Conservation (phyloP, 1,139 yeast species). For the Yamadazyma jaroonii region DNA sequence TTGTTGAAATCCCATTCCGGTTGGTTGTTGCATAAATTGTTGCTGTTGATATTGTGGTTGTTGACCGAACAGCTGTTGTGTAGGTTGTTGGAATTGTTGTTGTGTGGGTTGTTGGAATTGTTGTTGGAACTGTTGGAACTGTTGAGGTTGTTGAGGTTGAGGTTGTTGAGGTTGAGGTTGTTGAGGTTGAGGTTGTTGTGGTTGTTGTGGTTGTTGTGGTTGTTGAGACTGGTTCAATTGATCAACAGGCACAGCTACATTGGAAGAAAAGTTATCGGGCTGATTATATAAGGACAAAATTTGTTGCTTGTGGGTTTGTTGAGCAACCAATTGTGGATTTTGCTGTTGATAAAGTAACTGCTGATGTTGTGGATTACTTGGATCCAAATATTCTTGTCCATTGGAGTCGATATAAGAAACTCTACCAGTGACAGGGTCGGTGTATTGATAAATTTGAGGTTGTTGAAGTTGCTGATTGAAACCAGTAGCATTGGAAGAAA, state of each 20-base stretch:
- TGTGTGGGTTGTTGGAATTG: slow-evolving; percentile 17
- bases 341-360: slow-evolving; percentile 44
- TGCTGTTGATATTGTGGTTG: slow-evolving; percentile 12
- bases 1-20: slow-evolving; percentile 12
- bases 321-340: slow-evolving; percentile 41
- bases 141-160: slow-evolving; percentile 6
- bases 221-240: slow-evolving; percentile 18
- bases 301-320: slow-evolving; percentile 43
- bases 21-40: slow-evolving; percentile 10
- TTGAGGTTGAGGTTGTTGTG: slow-evolving; percentile 12
- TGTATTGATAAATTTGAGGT: slow-evolving; percentile 55
- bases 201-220: slow-evolving; percentile 18
- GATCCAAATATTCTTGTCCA: slow-evolving; percentile 60
- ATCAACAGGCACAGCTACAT: slow-evolving; percentile 22
- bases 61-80: slow-evolving; percentile 13
- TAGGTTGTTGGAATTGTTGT: slow-evolving; percentile 10
- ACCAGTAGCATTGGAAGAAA: slow-evolving; percentile 14
- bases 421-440: slow-evolving; percentile 61
- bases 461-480: slow-evolving; percentile 12
- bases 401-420: slow-evolving; percentile 57
- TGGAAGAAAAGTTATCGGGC: slow-evolving; percentile 28
- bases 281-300: slow-evolving; percentile 42
- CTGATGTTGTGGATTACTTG: slow-evolving; percentile 53
- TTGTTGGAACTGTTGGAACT: slow-evolving; percentile 15
- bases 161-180: background rate